phyloP scores from a whole-genome alignment of 805 yeast genomes.

The Sugiyamaella americana region DNA sequence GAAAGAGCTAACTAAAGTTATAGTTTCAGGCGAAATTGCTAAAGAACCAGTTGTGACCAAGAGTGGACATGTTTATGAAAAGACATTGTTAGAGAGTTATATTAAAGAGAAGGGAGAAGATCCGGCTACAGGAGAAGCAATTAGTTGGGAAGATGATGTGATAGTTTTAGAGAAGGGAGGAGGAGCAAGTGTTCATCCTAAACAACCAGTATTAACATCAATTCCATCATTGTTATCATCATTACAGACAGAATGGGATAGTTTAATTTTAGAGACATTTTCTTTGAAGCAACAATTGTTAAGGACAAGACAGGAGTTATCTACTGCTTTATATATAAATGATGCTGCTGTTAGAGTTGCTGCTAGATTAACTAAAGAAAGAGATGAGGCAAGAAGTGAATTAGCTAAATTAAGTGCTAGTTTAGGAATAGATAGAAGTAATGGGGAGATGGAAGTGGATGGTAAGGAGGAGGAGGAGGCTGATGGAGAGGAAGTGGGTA shows the following conservation, averaged over 20 bases:
- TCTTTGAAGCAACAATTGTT: conserved; percentile 66
- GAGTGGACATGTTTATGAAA: conserved; percentile 54
- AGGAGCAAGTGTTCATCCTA: conserved; percentile 27
- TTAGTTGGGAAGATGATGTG: conserved; percentile 54
- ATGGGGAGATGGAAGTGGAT: neutral
- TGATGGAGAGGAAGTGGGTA: conserved; percentile 3
- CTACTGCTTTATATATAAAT: conserved; percentile 71
- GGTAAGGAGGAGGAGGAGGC: neutral
- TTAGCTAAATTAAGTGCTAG: conserved; percentile 43
- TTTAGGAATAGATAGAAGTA: conserved; percentile 12
- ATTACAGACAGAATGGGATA: conserved; percentile 87
- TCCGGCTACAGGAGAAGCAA: conserved; percentile 64
- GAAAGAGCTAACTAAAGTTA: no score
- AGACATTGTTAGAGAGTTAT: conserved; percentile 51
- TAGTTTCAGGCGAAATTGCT: conserved; percentile 65
- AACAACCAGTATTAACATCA: conserved; percentile 50
- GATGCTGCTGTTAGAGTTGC: conserved; percentile 91
- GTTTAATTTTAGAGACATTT: conserved; percentile 74
- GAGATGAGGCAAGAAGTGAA: conserved; percentile 67
- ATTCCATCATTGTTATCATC: conserved; percentile 72
- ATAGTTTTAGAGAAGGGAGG: conserved; percentile 27
- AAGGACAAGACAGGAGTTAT: conserved; percentile 61
- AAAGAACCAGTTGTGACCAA: conserved; percentile 61
- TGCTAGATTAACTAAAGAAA: conserved; percentile 62
- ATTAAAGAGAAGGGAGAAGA: conserved; percentile 62